Percentiles rank a stretch among this genome's conserved stretches.
Evolutionary conservation across 345 rosid genomes (phyloP).

Genomic region (Eucalyptus brandiana): DNA sequence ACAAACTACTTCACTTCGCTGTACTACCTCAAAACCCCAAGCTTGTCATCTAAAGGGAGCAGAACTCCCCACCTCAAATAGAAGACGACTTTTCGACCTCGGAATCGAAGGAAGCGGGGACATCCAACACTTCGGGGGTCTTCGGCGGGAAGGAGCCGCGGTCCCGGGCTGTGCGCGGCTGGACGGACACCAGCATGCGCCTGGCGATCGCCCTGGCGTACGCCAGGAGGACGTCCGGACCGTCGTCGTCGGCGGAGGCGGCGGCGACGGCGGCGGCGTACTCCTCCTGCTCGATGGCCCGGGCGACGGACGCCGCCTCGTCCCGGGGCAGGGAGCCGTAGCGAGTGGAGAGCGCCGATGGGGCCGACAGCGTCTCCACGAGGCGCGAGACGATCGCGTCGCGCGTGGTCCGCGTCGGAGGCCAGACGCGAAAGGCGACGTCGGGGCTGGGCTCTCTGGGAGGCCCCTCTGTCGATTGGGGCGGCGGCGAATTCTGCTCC

Average conservation of each 20-base stretch:
- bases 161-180: not conserved
- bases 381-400: slow-evolving; percentile 7
- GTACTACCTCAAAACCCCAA: not conserved
- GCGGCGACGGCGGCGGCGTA: not conserved
- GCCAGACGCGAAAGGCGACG: slow-evolving; percentile 1
- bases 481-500: not conserved
- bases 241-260: not conserved
- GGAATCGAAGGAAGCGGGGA: not conserved
- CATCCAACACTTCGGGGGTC: not conserved
- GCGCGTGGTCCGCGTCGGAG: slow-evolving; percentile 9
- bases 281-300: slow-evolving; percentile 5
- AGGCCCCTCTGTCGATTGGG: not conserved
- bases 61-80: not conserved
- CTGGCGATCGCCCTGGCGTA: slow-evolving; percentile 10
- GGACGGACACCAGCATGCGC: slow-evolving; percentile 1
- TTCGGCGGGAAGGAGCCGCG: not conserved
- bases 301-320: not conserved
- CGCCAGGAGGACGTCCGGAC: slow-evolving; percentile 1
- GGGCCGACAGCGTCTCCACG: slow-evolving; percentile 1
- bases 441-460: not conserved
- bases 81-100: not conserved
- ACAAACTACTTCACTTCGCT: not conserved
- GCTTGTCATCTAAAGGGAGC: not conserved
- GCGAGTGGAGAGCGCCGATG: slow-evolving; percentile 1
- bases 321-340: not conserved